Conservation (phyloP, 164 flowering plant species). For the Piper betle region DNA sequence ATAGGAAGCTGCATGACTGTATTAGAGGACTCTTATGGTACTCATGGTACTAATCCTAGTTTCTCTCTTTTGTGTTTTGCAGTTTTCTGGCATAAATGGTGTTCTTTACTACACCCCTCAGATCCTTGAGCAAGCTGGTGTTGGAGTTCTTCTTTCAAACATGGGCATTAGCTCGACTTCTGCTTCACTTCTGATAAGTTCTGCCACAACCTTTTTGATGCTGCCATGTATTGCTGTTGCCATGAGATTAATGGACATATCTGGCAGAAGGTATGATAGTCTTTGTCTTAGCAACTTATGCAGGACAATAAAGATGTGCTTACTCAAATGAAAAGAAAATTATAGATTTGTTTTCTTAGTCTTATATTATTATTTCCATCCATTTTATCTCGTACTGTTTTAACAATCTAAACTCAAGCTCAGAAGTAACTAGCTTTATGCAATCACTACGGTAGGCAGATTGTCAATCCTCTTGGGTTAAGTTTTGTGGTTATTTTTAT, state of each 20-base stretch:
- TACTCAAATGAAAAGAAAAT: no score
- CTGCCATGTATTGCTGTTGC: slow-evolving; percentile 84
- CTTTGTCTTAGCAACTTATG: not conserved
- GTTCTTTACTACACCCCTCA: slow-evolving; percentile 94
- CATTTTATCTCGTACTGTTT: no score
- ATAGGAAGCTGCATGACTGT: no score
- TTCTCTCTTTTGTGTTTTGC: slow-evolving; percentile 8
- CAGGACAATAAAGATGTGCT: not conserved
- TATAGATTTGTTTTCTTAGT: no score
- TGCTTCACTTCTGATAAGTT: slow-evolving; percentile 74
- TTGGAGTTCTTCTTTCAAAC: slow-evolving; percentile 60
- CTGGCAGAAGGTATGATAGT: slow-evolving; percentile 70
- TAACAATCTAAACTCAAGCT: no score
- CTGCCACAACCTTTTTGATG: slow-evolving; percentile 74
- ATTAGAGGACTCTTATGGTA: no score
- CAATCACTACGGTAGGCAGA: no score
- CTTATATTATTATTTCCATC: no score
- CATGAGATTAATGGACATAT: slow-evolving; percentile 84
- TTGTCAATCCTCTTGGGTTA: no score
- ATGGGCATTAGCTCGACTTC: slow-evolving; percentile 59
- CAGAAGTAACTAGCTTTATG: no score
- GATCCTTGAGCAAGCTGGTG: slow-evolving; percentile 88
- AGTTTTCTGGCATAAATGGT: slow-evolving; percentile 94
- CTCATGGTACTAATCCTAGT: not conserved
- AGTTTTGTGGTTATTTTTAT: no score